Evolutionary conservation across 345 rosid genomes (phyloP), one percentile per base, ranked within the genome.

Genomic region (Durio zibethinus): DNA sequence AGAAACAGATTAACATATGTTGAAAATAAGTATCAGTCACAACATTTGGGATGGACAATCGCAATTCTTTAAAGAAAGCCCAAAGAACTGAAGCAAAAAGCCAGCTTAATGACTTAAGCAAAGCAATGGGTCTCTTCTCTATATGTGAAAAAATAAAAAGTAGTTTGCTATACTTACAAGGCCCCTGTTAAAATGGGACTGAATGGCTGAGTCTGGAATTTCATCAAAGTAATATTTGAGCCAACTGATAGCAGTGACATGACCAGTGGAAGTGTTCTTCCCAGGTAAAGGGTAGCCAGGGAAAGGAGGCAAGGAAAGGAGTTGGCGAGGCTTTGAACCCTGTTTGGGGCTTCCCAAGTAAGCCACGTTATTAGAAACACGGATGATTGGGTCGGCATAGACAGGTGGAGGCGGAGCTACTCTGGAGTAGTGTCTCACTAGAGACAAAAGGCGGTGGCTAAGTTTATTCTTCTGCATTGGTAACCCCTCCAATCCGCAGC

Each of bases 191-290:
- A 91, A 94, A 81, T 89, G 99, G 50, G 91, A 80, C 65, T 90
- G 95, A 11, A 94, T 84, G 56, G 82, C 83, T 21, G 87, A 83
- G 69, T 91, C 91, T 36, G 72, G 38, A 73, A 87, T 84, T 47
- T 93, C 95, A 73, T 87, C 84, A 27, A 94, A 91, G 83, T 91
- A 93, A 62, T 94, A 90, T 78, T 90, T 93, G 57, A 91, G 81
- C 99, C 99, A 94, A 72, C 88, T 93, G 36, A 94, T 87, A 18
- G 93, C 97, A 0, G 98, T 94, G 77, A 91, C 87, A 52, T 62
- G 90, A 15, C 48, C 74, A 25, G 75, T 69, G 21, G 33, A 42
- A 7, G 83, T 71, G 43, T 48, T 76, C 82, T 80, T 88, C 18
- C 86, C 94, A 2, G 88, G 93, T 69, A 94, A 82, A 52, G 89